A percentile compares a stretch with the other conserved stretches of the same genome.
phyloP scores from a whole-genome alignment of 257 asterid species.

The Orobanche coerulescens region DNA sequence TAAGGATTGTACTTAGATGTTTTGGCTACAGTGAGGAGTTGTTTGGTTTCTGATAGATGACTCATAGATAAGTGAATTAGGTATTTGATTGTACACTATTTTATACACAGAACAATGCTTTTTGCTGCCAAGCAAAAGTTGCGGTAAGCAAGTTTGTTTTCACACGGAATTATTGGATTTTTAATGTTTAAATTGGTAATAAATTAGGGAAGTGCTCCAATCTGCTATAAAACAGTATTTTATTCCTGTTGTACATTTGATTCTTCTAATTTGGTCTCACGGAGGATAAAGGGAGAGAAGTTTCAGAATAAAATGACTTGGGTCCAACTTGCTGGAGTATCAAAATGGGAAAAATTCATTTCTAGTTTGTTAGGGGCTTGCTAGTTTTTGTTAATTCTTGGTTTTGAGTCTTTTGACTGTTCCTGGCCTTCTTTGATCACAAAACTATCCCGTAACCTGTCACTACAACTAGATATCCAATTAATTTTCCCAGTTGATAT shows the following conservation, averaged over 20 bases:
- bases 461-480: neutral
- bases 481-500: neutral
- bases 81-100: neutral
- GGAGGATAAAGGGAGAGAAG: neutral
- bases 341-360: neutral
- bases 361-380: neutral
- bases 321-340: neutral
- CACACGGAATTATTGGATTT: neutral
- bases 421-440: neutral
- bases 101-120: no score
- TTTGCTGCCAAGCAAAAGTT: neutral
- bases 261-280: neutral
- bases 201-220: neutral
- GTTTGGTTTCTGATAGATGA: neutral
- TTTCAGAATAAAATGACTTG: neutral
- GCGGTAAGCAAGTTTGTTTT: neutral
- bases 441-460: neutral
- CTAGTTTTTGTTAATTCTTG: neutral
- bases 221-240: neutral
- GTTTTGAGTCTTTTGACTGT: neutral
- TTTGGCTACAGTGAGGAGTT: neutral
- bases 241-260: neutral
- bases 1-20: constrained; percentile 10
- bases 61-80: neutral
- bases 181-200: neutral